Evolutionary conservation across 768 basidiomycete species (phyloP).

Genomic region (Inosperma sp.): DNA sequence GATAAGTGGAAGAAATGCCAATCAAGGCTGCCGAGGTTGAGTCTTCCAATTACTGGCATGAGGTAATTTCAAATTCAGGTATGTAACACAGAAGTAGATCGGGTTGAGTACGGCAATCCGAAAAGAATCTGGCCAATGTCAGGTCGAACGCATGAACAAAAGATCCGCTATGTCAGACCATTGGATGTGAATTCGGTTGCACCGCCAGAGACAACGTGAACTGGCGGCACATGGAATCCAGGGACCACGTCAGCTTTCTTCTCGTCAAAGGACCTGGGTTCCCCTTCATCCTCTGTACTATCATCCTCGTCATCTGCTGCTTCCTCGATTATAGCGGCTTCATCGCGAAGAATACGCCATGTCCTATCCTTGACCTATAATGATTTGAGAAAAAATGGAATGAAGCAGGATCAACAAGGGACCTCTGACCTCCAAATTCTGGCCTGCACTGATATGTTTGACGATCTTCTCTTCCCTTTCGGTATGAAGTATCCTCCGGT

Average conservation of each 20-base stretch:
- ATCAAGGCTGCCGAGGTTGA: too few species aligned
- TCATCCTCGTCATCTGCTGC: constrained; percentile 39
- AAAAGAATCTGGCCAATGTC: too few species aligned
- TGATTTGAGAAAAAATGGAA: not conserved
- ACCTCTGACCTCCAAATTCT: constrained; percentile 62
- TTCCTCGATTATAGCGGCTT: constrained; percentile 51
- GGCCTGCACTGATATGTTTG: constrained; percentile 71
- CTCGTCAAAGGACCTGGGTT: constrained; percentile 36
- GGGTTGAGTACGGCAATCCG: too few species aligned
- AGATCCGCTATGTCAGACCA: not conserved
- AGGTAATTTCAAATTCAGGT: too few species aligned
- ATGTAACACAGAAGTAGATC: too few species aligned
- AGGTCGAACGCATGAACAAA: too few species aligned
- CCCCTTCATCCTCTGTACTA: constrained; percentile 25
- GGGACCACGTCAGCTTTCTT: constrained; percentile 32
- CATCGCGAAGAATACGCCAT: constrained; percentile 53
- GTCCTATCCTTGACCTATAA: constrained; percentile 53
- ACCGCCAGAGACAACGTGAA: constrained; percentile 3
- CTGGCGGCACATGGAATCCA: constrained; percentile 25
- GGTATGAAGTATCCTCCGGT: constrained; percentile 69
- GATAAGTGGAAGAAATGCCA: too few species aligned
- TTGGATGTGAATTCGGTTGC: not conserved
- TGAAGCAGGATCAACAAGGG: not conserved
- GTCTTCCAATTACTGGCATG: too few species aligned
- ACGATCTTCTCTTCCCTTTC: constrained; percentile 69